Percentiles rank a stretch among this genome's conserved stretches.
Evolutionary conservation across 2,329 filamentous ascomycete genomes (phyloP).

Genomic region (Herpotrichia juniperi): DNA sequence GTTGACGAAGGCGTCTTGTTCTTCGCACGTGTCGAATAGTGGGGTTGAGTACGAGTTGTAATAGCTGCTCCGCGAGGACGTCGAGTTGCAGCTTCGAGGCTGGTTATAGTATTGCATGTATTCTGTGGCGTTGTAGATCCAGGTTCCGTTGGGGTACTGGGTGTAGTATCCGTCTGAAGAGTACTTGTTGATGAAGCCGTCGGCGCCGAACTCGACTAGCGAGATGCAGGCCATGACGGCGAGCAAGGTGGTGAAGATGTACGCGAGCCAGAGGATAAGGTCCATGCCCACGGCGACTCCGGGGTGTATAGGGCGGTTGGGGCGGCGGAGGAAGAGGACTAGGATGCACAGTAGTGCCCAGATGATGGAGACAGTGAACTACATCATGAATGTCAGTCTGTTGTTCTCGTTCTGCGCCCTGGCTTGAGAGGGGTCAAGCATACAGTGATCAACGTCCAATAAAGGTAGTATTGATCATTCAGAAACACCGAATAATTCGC

Average conservation of each 20-base stretch:
- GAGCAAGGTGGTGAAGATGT: conserved; percentile 35
- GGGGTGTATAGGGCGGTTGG: conserved; percentile 37
- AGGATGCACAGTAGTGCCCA: conserved; percentile 36
- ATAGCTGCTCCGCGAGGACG: neutral
- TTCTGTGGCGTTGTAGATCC: conserved; percentile 29
- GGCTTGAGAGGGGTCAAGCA: no score
- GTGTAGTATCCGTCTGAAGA: conserved; percentile 26
- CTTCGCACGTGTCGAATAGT: conserved; percentile 29
- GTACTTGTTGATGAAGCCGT: conserved; percentile 21
- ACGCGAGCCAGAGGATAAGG: conserved; percentile 43
- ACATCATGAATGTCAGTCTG: neutral
- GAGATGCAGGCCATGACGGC: conserved; percentile 21
- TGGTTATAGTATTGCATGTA: conserved; percentile 15
- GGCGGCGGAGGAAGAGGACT: conserved; percentile 27
- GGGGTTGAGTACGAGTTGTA: conserved; percentile 2
- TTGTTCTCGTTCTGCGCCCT: no score
- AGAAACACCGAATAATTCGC: neutral
- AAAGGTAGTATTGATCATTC: neutral
- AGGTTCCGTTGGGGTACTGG: conserved; percentile 35
- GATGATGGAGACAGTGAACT: conserved; percentile 32
- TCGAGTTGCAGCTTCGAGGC: conserved; percentile 21
- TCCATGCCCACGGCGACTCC: conserved; percentile 42
- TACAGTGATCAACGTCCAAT: conserved; percentile 34
- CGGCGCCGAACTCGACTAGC: conserved; percentile 23
- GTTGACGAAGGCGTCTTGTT: conserved; percentile 40